Conservation (phyloP, 768 basidiomycete species). For the Hygrocybe punicea region DNA sequence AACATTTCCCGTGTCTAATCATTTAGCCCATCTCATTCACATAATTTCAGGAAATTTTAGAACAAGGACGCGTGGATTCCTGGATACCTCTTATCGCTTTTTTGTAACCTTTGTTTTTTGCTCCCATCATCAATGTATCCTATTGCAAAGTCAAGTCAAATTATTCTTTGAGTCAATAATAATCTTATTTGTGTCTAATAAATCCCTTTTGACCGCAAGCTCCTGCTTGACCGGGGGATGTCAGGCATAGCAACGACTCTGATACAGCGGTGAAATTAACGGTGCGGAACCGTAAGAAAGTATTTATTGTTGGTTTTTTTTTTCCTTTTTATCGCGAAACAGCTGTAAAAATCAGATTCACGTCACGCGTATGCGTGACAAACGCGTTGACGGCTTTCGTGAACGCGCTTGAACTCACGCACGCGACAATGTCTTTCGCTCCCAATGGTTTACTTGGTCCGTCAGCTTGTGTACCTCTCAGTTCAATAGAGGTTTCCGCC, state of each 20-base stretch:
- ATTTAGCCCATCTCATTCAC: background rate
- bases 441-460: conserved; percentile 17
- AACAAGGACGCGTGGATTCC: background rate
- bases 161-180: too few relatives aligned
- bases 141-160: background rate
- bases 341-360: background rate
- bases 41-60: background rate
- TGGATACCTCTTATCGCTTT: background rate
- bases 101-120: background rate
- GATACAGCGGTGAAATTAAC: too few relatives aligned
- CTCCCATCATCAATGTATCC: background rate
- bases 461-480: background rate
- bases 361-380: background rate
- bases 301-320: too few relatives aligned
- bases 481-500: background rate
- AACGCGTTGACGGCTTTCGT: background rate
- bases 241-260: too few relatives aligned
- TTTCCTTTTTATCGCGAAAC: too few relatives aligned
- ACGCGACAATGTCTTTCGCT: conserved; percentile 10
- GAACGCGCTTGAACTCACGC: background rate
- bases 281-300: too few relatives aligned
- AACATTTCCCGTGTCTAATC: background rate
- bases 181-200: too few relatives aligned
- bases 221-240: too few relatives aligned
- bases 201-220: too few relatives aligned